These are phyloP conservation scores for Aspergillus uvarum DNA, from an alignment of 2,329 filamentous ascomycete genomes.

Conservation along the genomic window DNA sequence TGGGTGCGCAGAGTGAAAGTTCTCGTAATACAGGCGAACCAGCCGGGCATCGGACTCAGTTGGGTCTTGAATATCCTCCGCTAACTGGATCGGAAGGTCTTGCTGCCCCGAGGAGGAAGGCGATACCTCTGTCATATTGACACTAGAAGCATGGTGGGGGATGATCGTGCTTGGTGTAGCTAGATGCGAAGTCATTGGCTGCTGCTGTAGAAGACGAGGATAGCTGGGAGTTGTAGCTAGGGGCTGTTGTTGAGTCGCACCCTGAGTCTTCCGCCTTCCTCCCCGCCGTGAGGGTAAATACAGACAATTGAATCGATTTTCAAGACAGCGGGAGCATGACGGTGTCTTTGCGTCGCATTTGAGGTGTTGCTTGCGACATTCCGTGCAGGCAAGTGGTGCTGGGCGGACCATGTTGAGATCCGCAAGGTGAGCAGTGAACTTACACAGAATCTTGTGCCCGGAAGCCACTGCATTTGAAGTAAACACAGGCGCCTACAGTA, in stretches of 20 bases:
- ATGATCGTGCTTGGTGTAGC: not conserved
- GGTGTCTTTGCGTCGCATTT: conserved; percentile 71
- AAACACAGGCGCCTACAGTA: not conserved
- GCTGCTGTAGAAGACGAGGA: conserved; percentile 10
- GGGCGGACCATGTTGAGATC: conserved; percentile 18
- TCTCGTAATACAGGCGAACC: conserved; percentile 52
- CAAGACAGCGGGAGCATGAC: conserved; percentile 62
- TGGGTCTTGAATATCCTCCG: conserved; percentile 15
- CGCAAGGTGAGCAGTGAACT: not conserved
- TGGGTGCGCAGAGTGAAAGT: conserved; percentile 55
- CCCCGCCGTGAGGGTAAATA: conserved; percentile 71
- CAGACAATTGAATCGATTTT: conserved; percentile 59
- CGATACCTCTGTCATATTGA: not conserved
- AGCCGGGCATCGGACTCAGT: conserved; percentile 34
- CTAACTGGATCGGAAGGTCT: conserved; percentile 17
- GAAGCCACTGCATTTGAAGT: not conserved
- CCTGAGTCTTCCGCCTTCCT: conserved; percentile 43
- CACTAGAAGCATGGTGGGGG: not conserved
- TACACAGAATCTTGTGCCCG: not conserved
- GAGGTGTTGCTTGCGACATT: conserved; percentile 60
- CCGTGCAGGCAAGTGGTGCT: conserved; percentile 45
- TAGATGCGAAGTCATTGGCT: not conserved
- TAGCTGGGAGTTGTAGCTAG: conserved; percentile 1
- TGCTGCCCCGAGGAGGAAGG: conserved; percentile 9
- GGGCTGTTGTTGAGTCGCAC: conserved; percentile 12